Evolutionary conservation across 2,329 filamentous ascomycete species (phyloP), one percentile per base, ranked within the genome.

Genomic region (Fusarium algeriense): DNA sequence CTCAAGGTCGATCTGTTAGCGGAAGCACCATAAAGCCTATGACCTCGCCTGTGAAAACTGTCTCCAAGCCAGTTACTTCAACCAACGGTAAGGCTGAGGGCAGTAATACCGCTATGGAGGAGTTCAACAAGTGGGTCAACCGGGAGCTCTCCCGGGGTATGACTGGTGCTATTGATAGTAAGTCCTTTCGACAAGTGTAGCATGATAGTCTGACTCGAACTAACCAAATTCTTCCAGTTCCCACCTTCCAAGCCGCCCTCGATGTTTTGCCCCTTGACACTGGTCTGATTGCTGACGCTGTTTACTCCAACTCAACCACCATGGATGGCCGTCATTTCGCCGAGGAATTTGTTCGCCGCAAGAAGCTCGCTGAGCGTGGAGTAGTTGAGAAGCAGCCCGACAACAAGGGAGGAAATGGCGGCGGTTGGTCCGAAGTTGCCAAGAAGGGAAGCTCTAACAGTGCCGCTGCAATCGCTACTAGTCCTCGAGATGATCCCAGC

Each of bases 361-460:
- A 95, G 83, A 97, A 93, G 86, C 89, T 97, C 3, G 95, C 96
- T 1, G 95, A 98, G 75, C 96, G 95, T 84, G 96, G 96, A 41
- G 88, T 98, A 43, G 86, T 97, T 20, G 92, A 94, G 80, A 91
- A 93, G 76, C 89, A 92, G 59, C 86, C 74, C 53, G 87, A 89
- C 6, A 86, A 84, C 69, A 78, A 86, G 77, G 61, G 81, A 75
- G 67, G 84, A 80, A 71, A 82, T 30, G 83, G 86, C 30, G 91
- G 93, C 60, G 95, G 95, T 23, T 99, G 96, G 96, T 97, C 88
- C 75, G 96, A 98, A 83, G 96, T 99, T 56, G 96, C 96, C 3
- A 98, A 98, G 90, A 98, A 98, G 86, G 92, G 92, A 52, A 82
- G 84, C 59, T 83, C 84, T 60, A 79, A 80, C 52, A 70, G 67